Percentiles rank a stretch among this genome's conserved stretches.
Conservation (phyloP, 805 yeast genomes). For the Komagataella ulmi region DNA sequence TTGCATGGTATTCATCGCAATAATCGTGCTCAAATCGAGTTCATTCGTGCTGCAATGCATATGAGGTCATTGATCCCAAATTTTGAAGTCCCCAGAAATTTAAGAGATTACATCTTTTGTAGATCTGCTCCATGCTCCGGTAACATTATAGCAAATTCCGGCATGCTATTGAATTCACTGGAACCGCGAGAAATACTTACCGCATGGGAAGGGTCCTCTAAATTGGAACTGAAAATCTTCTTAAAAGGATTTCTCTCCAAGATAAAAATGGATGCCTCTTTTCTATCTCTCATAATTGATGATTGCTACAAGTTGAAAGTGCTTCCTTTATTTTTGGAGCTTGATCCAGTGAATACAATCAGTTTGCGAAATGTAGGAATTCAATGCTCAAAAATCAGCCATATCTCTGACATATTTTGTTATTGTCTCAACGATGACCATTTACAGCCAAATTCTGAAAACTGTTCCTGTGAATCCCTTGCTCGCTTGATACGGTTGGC, state of each 20-base stretch:
- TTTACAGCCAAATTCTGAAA: slow-evolving; percentile 1
- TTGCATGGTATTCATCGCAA: slow-evolving; percentile 60
- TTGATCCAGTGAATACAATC: slow-evolving; percentile 63
- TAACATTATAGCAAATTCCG: slow-evolving; percentile 23
- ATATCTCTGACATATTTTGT: slow-evolving; percentile 63
- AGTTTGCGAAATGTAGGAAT: slow-evolving; percentile 75
- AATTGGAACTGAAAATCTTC: slow-evolving; percentile 9
- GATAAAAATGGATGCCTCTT: slow-evolving; percentile 8
- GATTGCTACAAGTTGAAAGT: slow-evolving; percentile 30
- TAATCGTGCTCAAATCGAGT: slow-evolving; percentile 39
- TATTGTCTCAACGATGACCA: slow-evolving; percentile 44
- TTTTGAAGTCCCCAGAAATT: slow-evolving; percentile 9
- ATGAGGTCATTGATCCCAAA: slow-evolving; percentile 7
- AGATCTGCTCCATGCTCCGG: slow-evolving; percentile 15
- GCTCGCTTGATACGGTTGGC: slow-evolving; percentile 30
- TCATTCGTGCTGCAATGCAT: slow-evolving; percentile 11
- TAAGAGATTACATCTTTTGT: slow-evolving; percentile 15
- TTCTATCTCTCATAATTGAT: slow-evolving; percentile 15
- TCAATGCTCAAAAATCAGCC: slow-evolving; percentile 71
- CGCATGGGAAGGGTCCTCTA: slow-evolving; percentile 25
- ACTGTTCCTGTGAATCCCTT: slow-evolving; percentile 23
- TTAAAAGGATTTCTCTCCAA: slow-evolving; percentile 8
- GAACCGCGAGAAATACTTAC: slow-evolving; percentile 39
- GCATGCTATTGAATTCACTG: slow-evolving; percentile 40
- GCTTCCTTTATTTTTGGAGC: slow-evolving; percentile 38